Conservation (phyloP, 306 rosid genomes). For the Senna siamea region DNA sequence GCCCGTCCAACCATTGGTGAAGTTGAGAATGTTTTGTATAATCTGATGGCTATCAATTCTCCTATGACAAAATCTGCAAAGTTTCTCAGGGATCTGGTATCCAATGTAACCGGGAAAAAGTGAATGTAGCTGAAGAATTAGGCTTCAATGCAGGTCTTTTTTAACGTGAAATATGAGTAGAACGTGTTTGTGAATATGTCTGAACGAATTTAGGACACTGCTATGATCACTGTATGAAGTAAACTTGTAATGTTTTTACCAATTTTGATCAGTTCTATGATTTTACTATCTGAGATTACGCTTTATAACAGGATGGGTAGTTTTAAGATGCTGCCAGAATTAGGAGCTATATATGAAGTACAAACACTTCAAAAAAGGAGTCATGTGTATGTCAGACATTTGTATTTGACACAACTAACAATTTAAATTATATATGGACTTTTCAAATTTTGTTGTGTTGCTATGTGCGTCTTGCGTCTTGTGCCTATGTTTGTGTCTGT, state of each 20-base stretch:
- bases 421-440: too few species aligned
- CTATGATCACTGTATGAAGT: conserved; percentile 31
- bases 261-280: conserved; percentile 41
- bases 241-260: conserved; percentile 14
- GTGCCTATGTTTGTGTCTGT: too few species aligned
- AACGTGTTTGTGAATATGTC: conserved; percentile 41
- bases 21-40: conserved; percentile 88
- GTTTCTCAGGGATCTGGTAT: conserved; percentile 78
- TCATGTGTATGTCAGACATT: too few species aligned
- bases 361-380: too few species aligned
- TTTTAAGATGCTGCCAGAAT: conserved; percentile 30
- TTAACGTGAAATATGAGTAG: conserved; percentile 29
- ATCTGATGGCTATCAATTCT: conserved; percentile 86
- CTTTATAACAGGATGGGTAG: conserved; percentile 10
- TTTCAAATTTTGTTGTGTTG: too few species aligned
- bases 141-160: conserved; percentile 21
- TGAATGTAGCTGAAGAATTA: conserved; percentile 39
- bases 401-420: too few species aligned
- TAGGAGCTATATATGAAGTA: conserved; percentile 15
- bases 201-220: conserved; percentile 35
- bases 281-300: conserved; percentile 25
- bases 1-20: conserved; percentile 67
- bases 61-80: conserved; percentile 86
- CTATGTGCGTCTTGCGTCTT: too few species aligned
- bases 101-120: conserved; percentile 84